Percentiles rank a stretch among this genome's conserved stretches.
These are phyloP conservation scores for Penicillium paneum DNA, from an alignment of 2,329 filamentous ascomycete species.

Conservation along the genomic window DNA sequence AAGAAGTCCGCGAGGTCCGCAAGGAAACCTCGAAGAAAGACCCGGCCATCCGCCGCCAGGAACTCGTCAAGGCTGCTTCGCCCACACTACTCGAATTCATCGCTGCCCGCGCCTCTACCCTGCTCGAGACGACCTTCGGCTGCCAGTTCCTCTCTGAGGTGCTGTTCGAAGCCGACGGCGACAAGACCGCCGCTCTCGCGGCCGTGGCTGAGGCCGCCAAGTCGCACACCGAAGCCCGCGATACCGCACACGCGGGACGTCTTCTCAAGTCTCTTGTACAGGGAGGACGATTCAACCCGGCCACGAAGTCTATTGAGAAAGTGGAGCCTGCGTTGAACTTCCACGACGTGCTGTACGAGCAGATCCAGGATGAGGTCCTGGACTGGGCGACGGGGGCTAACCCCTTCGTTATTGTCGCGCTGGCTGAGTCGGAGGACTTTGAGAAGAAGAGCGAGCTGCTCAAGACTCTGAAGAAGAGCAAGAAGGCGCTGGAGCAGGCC, in stretches of 20 bases:
- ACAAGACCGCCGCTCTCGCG: constrained; percentile 70
- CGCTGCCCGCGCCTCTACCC: constrained; percentile 61
- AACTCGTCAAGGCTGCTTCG: constrained; percentile 71
- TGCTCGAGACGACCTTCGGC: constrained; percentile 75
- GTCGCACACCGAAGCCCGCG: constrained; percentile 51
- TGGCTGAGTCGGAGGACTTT: constrained; percentile 74
- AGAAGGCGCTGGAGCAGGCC: constrained; percentile 62
- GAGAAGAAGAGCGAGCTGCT: constrained; percentile 63
- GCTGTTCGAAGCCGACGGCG: constrained; percentile 70
- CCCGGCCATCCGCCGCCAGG: constrained; percentile 67
- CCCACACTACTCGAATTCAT: constrained; percentile 73
- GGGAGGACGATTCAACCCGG: constrained; percentile 79
- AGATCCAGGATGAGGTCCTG: constrained; percentile 71
- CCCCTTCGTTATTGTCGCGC: constrained; percentile 78
- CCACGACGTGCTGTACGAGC: constrained; percentile 73
- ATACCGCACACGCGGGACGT: constrained; percentile 65
- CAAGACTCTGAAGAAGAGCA: constrained; percentile 68
- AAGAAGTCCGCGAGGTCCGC: constrained; percentile 75
- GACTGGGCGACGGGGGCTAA: constrained; percentile 84
- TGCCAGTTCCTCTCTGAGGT: constrained; percentile 83
- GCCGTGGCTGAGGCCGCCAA: constrained; percentile 57
- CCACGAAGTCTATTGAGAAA: constrained; percentile 65
- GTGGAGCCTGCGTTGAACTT: constrained; percentile 77
- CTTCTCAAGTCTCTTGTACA: constrained; percentile 90
- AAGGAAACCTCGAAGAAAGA: constrained; percentile 91